Evolutionary conservation across 1,284 basidiomycete species (phyloP).

Genomic region (Ustilago curta): DNA sequence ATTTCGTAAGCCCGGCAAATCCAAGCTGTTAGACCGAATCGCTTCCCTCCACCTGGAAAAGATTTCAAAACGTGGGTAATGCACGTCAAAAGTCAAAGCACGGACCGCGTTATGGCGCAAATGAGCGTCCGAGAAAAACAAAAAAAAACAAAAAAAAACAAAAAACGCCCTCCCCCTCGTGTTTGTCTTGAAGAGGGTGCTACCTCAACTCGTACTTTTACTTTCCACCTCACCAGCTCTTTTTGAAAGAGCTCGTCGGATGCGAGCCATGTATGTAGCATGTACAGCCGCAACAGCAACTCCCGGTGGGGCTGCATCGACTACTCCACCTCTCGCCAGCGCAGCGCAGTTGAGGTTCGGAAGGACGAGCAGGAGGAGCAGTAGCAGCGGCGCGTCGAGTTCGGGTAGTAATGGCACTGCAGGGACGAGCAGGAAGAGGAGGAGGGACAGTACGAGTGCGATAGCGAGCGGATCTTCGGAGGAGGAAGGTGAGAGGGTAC

Average conservation of each 20-base stretch:
- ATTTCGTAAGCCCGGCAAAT: no score
- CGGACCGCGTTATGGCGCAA: no score
- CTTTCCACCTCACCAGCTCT: background rate
- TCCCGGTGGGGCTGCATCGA: background rate
- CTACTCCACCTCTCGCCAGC: slow-evolving; percentile 5
- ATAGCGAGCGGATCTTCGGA: slow-evolving; percentile 31
- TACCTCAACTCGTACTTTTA: no score
- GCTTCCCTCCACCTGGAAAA: no score
- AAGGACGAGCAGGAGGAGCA: slow-evolving; percentile 12
- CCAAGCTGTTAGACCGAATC: no score
- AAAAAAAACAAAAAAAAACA: no score
- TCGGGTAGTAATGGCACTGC: slow-evolving; percentile 1
- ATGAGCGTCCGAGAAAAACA: no score
- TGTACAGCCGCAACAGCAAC: slow-evolving; percentile 7
- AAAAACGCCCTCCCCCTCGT: no score
- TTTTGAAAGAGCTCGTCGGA: background rate
- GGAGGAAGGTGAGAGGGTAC: slow-evolving; percentile 19
- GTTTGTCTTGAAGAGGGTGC: no score
- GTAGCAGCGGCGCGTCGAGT: slow-evolving; percentile 19
- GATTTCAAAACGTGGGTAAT: no score
- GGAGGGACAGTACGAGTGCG: slow-evolving; percentile 34
- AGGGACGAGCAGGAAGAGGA: slow-evolving; percentile 15
- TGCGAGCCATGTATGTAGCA: slow-evolving; percentile 6
- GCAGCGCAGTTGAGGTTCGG: slow-evolving; percentile 18
- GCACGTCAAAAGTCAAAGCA: no score